A percentile compares a stretch with the other conserved stretches of the same genome.
phyloP scores from a whole-genome alignment of 164 flowering plant species.

The Magnolia changhungtana region DNA sequence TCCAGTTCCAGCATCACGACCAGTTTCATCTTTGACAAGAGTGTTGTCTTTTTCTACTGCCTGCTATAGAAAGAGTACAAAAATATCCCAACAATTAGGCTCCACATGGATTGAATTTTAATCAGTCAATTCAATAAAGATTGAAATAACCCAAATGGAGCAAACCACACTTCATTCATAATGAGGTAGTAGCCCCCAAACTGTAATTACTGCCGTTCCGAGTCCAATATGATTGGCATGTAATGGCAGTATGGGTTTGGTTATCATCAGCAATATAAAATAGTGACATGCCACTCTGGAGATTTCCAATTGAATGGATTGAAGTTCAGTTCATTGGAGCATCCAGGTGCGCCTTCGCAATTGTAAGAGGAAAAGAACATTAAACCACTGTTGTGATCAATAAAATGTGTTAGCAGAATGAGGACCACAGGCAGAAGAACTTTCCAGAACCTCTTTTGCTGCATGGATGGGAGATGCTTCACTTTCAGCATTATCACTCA shows the following conservation, averaged over 20 bases:
- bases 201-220: no score
- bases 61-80: slow-evolving; percentile 23
- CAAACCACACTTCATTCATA: neutral
- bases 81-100: neutral
- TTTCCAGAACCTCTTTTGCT: slow-evolving; percentile 27
- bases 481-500: slow-evolving; percentile 17
- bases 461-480: slow-evolving; percentile 21
- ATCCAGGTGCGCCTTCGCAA: neutral
- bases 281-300: no score
- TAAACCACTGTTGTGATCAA: neutral
- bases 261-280: no score
- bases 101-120: neutral
- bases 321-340: neutral
- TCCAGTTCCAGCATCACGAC: slow-evolving; percentile 23
- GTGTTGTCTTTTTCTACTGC: slow-evolving; percentile 28
- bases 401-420: neutral
- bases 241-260: no score
- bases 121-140: neutral
- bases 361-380: neutral
- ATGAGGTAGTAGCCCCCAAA: neutral
- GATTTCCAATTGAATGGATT: no score
- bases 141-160: neutral
- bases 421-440: neutral
- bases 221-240: neutral
- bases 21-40: slow-evolving; percentile 27